Evolutionary conservation across 164 flowering plant species (phyloP).

Genomic region (Stephania japonica): DNA sequence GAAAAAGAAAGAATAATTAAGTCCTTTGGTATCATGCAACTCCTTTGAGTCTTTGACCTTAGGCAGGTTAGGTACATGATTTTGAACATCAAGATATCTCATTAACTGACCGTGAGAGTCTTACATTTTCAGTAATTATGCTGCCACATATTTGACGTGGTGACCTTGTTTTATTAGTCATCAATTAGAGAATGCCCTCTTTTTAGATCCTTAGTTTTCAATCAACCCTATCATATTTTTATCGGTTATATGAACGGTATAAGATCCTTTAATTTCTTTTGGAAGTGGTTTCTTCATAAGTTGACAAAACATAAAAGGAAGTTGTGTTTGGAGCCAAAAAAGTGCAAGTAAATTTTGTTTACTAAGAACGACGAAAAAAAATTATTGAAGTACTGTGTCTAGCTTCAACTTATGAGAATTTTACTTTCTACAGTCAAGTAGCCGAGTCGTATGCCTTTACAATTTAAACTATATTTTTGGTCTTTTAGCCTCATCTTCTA

Average conservation of each 20-base stretch:
- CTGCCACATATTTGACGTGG: neutral
- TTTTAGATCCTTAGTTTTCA: neutral
- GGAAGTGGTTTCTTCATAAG: neutral
- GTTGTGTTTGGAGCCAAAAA: neutral
- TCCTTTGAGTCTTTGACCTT: neutral
- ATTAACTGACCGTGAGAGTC: neutral
- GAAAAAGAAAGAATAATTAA: neutral
- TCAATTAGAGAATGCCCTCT: neutral
- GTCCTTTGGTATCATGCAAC: neutral
- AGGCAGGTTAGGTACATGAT: neutral
- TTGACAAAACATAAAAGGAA: neutral
- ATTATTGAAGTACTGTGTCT: neutral
- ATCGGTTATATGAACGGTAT: neutral
- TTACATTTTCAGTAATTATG: neutral
- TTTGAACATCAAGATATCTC: neutral
- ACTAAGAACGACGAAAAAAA: neutral
- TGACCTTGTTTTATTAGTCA: neutral
- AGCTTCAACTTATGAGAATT: neutral
- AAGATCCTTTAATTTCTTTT: neutral
- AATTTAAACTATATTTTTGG: neutral
- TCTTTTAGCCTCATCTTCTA: slow-evolving; percentile 5
- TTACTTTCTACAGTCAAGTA: neutral
- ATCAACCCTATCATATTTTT: neutral
- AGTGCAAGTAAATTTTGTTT: neutral
- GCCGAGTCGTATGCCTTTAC: neutral